Evolutionary conservation across 2,329 filamentous ascomycete genomes (phyloP), one percentile per base, ranked within the genome.

Genomic region (Epichloe amarillans): DNA sequence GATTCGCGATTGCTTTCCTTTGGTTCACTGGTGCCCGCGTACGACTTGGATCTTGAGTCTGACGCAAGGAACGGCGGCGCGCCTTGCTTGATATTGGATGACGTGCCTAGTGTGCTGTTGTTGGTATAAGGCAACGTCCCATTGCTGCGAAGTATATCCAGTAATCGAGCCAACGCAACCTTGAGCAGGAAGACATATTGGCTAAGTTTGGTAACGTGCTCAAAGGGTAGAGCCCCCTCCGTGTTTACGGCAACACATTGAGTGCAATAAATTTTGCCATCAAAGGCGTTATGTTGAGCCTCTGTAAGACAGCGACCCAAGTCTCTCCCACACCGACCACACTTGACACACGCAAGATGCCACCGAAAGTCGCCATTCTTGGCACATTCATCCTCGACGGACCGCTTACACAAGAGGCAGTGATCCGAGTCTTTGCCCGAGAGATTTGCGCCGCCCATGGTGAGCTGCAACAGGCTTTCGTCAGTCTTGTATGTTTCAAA

Each of bases 151-250:
- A 98, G 76, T 33, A 94, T 95, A 43, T 91, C 86, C 54, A 98
- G 74, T 23, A 98, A 75, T 52, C 93, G 78, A 23, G 93, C 93
- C 57, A 98, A 78, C 17, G 93, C 93, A 21, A 98, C 93, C 60
- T 88, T 82, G 40, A 98, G 75, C 19, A 98, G 73, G 66, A 96
- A 96, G 5, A 96, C 83, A 63, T 95, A 98, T 70, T 98, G 91
- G 62, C 93, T 85, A 50, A 98, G 73, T 65, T 94, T 89, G 17
- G 87, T 87, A 38, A 96, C 80, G 54, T 82, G 79, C 54, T 83
- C 77, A 61, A 96, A 87, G 0, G 70, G 61, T n/a, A 69, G 61
- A 15, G 66, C 64, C 11, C 65, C 64, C 12, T 83, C 82, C 8
- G 76, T 72, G 47, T 73, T 72, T 57, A 75, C 74, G 39, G 71